Evolutionary conservation across 768 basidiomycete genomes (phyloP).

Genomic region (Hypholoma fasciculare): DNA sequence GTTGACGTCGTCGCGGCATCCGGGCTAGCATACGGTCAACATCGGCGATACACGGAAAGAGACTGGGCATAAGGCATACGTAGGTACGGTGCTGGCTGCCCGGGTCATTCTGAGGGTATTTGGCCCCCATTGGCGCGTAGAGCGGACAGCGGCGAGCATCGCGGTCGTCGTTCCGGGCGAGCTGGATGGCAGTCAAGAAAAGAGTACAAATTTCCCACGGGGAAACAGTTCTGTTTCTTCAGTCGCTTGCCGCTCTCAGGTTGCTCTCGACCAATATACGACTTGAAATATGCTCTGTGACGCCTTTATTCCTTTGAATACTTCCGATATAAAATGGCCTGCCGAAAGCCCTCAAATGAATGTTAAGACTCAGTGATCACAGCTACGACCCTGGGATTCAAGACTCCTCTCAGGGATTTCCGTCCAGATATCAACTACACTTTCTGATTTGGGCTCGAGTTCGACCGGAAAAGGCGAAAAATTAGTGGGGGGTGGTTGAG

Average conservation of each 20-base stretch:
- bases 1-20: background rate
- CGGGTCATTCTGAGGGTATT: slow-evolving; percentile 11
- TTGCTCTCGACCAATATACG: background rate
- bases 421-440: too few species aligned
- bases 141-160: slow-evolving; percentile 19
- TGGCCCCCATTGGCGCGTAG: slow-evolving; percentile 15
- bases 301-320: too few species aligned
- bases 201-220: slow-evolving; percentile 19
- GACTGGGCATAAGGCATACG: background rate
- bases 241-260: background rate
- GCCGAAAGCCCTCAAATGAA: too few species aligned
- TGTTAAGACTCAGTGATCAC: too few species aligned
- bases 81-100: slow-evolving; percentile 6
- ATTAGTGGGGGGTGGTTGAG: too few species aligned
- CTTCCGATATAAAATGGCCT: too few species aligned
- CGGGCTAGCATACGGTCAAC: background rate
- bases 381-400: too few species aligned
- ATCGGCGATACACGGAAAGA: background rate
- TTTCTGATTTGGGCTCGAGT: too few species aligned
- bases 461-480: too few species aligned
- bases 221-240: background rate
- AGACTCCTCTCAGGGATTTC: too few species aligned
- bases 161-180: slow-evolving; percentile 12
- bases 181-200: background rate
- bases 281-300: too few species aligned